Percentiles rank a stretch among this genome's conserved stretches.
Conservation (phyloP, 2,329 filamentous ascomycete species). For the Hypoxylon sp. region DNA sequence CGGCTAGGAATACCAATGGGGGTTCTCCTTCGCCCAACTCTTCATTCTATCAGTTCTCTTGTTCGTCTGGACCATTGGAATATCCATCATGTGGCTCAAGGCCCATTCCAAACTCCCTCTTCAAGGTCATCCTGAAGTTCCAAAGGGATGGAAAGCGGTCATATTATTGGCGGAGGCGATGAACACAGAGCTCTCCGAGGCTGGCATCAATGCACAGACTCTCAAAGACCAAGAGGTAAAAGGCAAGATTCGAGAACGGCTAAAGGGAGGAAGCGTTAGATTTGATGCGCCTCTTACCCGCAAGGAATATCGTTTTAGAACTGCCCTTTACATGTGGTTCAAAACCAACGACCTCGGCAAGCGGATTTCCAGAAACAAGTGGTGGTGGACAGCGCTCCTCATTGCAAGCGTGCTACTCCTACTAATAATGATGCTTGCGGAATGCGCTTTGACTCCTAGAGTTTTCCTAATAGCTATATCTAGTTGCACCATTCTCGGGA, state of each 20-base stretch:
- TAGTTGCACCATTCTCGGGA: constrained; percentile 12
- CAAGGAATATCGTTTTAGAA: neutral
- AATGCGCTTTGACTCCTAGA: neutral
- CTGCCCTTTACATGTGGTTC: neutral
- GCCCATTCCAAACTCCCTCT: constrained; percentile 29
- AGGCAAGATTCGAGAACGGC: neutral
- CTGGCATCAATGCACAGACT: neutral
- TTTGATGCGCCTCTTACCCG: neutral
- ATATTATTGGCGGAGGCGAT: neutral
- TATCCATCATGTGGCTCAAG: constrained; percentile 44
- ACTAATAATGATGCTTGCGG: neutral
- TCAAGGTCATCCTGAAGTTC: constrained; percentile 17
- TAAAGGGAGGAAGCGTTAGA: neutral
- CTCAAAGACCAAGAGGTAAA: neutral
- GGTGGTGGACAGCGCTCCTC: neutral
- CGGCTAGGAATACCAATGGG: constrained; percentile 44
- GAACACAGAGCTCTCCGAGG: neutral
- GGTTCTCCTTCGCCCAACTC: constrained; percentile 47
- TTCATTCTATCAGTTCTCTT: constrained; percentile 36
- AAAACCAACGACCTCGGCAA: constrained; percentile 7
- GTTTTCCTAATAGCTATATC: constrained; percentile 3
- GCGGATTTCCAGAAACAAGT: constrained; percentile 3
- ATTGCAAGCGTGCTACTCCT: neutral
- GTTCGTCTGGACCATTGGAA: constrained; percentile 43
- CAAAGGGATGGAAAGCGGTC: constrained; percentile 14